phyloP scores from a whole-genome alignment of 257 asterid species.

The Solanum chilense region DNA sequence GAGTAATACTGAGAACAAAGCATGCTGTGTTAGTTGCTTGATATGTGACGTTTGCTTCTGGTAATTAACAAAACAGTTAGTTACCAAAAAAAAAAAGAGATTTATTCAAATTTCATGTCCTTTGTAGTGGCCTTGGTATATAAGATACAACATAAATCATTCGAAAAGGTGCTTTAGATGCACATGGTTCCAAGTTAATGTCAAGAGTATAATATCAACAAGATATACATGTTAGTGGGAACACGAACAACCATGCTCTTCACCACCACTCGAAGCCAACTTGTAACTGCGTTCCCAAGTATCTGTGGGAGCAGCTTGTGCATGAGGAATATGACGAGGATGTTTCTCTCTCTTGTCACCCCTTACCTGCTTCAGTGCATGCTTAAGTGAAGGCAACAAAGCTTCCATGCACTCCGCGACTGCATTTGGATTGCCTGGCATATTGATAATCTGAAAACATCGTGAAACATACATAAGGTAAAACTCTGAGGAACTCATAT shows the following conservation, averaged over 20 bases:
- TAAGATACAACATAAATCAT: background rate
- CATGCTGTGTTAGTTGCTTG: background rate
- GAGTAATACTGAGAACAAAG: background rate
- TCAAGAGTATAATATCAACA: background rate
- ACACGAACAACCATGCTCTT: slow-evolving; percentile 23
- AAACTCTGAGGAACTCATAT: background rate
- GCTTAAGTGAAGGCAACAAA: slow-evolving; percentile 85
- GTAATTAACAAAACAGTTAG: background rate
- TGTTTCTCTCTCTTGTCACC: slow-evolving; percentile 47
- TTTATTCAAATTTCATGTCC: background rate
- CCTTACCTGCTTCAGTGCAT: slow-evolving; percentile 68
- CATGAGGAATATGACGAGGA: slow-evolving; percentile 35
- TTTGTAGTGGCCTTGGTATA: background rate
- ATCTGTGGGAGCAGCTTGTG: slow-evolving; percentile 24
- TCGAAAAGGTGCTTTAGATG: background rate
- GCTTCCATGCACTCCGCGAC: slow-evolving; percentile 95
- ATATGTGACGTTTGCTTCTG: background rate
- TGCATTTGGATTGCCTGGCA: slow-evolving; percentile 99
- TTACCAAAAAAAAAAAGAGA: background rate
- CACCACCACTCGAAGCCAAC: slow-evolving; percentile 12
- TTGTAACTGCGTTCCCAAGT: slow-evolving; percentile 31
- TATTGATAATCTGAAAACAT: slow-evolving; percentile 66
- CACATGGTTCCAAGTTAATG: background rate
- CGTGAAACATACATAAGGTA: background rate
- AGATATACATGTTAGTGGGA: slow-evolving; percentile 7